These are phyloP conservation scores for Aspergillus fischeri DNA, from an alignment of 2,329 filamentous ascomycete species.

Conservation along the genomic window DNA sequence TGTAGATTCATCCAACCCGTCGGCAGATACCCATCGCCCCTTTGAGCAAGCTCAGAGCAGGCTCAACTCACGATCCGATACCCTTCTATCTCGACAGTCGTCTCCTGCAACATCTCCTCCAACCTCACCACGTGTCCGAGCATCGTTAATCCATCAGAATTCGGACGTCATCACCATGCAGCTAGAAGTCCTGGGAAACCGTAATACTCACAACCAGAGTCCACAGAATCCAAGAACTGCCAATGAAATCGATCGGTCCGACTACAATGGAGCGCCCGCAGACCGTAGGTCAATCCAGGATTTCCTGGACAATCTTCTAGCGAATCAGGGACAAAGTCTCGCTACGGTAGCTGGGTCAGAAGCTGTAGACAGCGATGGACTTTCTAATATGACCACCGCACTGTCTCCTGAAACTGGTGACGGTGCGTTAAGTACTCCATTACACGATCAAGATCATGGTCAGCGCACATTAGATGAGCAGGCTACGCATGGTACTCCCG, in stretches of 20 bases:
- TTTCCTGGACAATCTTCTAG: slow-evolving; percentile 32
- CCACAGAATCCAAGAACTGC: slow-evolving; percentile 13
- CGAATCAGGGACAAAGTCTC: slow-evolving; percentile 25
- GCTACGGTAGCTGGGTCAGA: slow-evolving; percentile 13
- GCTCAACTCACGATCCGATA: slow-evolving; percentile 36
- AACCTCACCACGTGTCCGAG: slow-evolving; percentile 39
- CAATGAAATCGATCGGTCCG: slow-evolving; percentile 10
- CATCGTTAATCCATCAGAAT: slow-evolving; percentile 41
- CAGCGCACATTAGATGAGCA: slow-evolving; percentile 4
- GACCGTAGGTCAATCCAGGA: slow-evolving; percentile 31
- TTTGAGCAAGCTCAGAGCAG: slow-evolving; percentile 14
- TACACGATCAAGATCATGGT: slow-evolving; percentile 5
- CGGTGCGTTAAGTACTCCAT: slow-evolving; percentile 1
- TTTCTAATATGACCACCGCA: slow-evolving; percentile 19
- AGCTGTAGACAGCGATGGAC: slow-evolving; percentile 18
- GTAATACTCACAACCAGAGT: slow-evolving; percentile 18
- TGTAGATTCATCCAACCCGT: slow-evolving; percentile 7
- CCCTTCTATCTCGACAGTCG: slow-evolving; percentile 37
- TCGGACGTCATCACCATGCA: slow-evolving; percentile 44
- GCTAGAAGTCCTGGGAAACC: slow-evolving; percentile 36
- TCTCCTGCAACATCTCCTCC: slow-evolving; percentile 40
- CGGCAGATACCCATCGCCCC: slow-evolving; percentile 9
- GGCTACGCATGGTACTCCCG: slow-evolving; percentile 4
- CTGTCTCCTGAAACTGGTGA: slow-evolving; percentile 15
- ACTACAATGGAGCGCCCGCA: slow-evolving; percentile 10